Evolutionary conservation across 2,329 filamentous ascomycete genomes (phyloP).

Genomic region (Fusarium hainanense): DNA sequence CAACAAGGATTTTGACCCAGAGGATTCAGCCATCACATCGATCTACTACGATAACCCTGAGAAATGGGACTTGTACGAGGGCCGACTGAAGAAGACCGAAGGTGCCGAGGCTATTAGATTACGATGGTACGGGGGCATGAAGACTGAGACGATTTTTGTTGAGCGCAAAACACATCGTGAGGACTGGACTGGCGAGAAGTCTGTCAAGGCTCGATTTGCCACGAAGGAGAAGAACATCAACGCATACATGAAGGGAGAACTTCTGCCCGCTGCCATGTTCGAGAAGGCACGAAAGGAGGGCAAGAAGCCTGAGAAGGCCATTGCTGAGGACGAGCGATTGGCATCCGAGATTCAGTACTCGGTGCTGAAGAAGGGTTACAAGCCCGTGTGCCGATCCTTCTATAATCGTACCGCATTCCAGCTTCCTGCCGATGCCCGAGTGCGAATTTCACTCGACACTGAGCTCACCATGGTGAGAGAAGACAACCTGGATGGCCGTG

Average conservation of each 20-base stretch:
- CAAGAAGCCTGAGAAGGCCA: constrained; percentile 92
- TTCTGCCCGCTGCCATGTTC: constrained; percentile 89
- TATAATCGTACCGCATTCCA: constrained; percentile 99
- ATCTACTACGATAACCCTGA: constrained; percentile 98
- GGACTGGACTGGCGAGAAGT: constrained; percentile 99
- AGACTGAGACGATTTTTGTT: constrained; percentile 93
- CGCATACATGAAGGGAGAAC: constrained; percentile 83
- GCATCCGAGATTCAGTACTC: constrained; percentile 95
- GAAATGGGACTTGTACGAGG: constrained; percentile 93
- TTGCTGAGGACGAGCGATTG: constrained; percentile 88
- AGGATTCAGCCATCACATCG: constrained; percentile 94
- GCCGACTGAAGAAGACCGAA: constrained; percentile 96
- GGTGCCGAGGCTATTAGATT: constrained; percentile 96
- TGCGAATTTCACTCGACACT: constrained; percentile 96
- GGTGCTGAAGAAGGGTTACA: constrained; percentile 84
- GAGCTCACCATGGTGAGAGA: constrained; percentile 95
- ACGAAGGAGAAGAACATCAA: constrained; percentile 99
- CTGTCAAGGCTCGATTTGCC: constrained; percentile 94
- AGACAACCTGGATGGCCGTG: constrained; percentile 87
- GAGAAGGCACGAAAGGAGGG: constrained; percentile 96
- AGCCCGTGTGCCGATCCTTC: constrained; percentile 92
- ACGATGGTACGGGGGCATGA: constrained; percentile 98
- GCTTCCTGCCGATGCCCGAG: constrained; percentile 92
- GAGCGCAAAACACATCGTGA: constrained; percentile 98
- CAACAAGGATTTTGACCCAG: constrained; percentile 92